Evolutionary conservation across 2,329 filamentous ascomycete species (phyloP).

Genomic region (Diaporthe helianthi): DNA sequence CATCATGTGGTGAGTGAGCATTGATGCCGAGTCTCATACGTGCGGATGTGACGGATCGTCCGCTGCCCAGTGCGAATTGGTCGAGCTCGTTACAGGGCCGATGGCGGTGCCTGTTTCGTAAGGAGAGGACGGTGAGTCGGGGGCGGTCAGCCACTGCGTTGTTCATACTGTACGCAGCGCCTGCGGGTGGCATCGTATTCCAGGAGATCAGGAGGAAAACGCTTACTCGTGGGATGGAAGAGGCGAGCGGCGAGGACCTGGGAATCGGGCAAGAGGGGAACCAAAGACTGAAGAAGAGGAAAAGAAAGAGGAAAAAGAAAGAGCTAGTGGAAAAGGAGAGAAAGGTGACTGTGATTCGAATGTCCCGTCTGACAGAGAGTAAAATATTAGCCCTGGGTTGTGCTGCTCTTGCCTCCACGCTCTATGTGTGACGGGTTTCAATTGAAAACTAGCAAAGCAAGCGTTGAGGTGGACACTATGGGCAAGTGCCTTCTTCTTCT

Average conservation of each 20-base stretch:
- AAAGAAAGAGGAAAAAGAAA: neutral
- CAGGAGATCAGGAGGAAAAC: neutral
- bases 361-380: neutral
- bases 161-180: conserved; percentile 3
- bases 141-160: conserved; percentile 22
- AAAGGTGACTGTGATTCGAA: neutral
- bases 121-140: conserved; percentile 8
- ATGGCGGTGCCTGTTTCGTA: conserved; percentile 18
- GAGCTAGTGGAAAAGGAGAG: neutral
- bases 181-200: conserved; percentile 8
- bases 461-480: neutral
- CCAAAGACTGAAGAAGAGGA: neutral
- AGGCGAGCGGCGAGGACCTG: conserved; percentile 1
- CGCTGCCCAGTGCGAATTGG: conserved; percentile 20
- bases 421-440: neutral
- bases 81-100: conserved; percentile 11
- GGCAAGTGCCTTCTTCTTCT: neutral
- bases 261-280: neutral
- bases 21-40: conserved; percentile 18
- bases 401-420: neutral
- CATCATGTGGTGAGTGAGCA: conserved; percentile 16
- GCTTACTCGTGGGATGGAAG: conserved; percentile 10
- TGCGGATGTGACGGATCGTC: conserved; percentile 21
- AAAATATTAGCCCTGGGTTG: conserved; percentile 1
- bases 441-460: neutral